Conservation (phyloP, 1,139 yeast species). For the Geotrichum fermentans region DNA sequence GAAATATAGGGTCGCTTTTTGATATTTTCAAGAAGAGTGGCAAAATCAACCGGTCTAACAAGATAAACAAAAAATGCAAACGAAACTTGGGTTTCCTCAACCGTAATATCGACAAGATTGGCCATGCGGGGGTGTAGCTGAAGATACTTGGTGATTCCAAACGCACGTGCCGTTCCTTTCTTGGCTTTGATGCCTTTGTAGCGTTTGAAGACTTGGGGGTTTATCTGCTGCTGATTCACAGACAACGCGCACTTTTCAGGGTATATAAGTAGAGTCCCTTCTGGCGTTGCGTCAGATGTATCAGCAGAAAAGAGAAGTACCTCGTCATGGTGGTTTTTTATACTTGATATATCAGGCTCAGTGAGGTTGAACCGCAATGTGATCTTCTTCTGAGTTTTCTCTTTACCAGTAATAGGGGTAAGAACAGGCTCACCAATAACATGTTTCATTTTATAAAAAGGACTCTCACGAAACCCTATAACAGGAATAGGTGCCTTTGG, state of each 20-base stretch:
- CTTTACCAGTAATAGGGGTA: not conserved
- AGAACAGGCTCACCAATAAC: constrained; percentile 8
- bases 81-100: constrained; percentile 21
- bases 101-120: constrained; percentile 31
- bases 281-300: not conserved
- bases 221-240: constrained; percentile 2
- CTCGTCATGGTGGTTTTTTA: not conserved
- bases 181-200: constrained; percentile 36
- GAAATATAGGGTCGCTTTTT: constrained; percentile 31
- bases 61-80: constrained; percentile 31
- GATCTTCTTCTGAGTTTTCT: constrained; percentile 1
- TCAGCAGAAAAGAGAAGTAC: constrained; percentile 11
- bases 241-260: constrained; percentile 2
- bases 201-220: not conserved
- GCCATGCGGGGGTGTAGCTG: constrained; percentile 14
- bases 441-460: constrained; percentile 11
- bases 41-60: constrained; percentile 27
- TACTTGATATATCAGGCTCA: not conserved
- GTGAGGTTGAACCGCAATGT: constrained; percentile 10
- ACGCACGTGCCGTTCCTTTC: constrained; percentile 40
- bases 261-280: constrained; percentile 5
- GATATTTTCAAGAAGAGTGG: constrained; percentile 31
- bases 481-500: constrained; percentile 1
- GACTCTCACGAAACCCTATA: not conserved
- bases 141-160: constrained; percentile 34